Base-by-base conservation (phyloP, 768 basidiomycete species). In the Mycena maculata region DNA sequence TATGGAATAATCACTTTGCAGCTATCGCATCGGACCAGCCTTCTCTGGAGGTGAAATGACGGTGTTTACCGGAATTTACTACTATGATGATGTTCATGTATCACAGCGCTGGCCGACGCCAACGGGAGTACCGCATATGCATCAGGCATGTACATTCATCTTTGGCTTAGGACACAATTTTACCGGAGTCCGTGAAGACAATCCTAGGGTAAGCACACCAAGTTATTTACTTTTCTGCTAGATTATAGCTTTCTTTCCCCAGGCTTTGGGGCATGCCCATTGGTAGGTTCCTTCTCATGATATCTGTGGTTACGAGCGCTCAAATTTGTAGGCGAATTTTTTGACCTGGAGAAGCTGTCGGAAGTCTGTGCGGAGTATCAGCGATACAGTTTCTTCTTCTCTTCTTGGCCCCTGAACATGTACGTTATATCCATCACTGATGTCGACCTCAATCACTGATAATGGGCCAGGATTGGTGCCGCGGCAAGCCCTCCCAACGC, bases 1-100 rank as follows among this genome's bases (percentile, higher is more conserved):
- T 91, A 20, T 92, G 91, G 90, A 83, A 92, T 76, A 91, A 90
- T 74, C 90, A 92, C 74, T 92, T 92, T 73, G 87, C 90, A 0
- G 90, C 90, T 3, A 72, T 91, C 30, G 90, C 89, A 10, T 89
- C 89, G 25, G 90, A 91, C 76, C 87, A 89, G 69, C 90, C 90
- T 25, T 77, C 87, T 4, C 74, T 92, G 58, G 91, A 91, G 85
- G 88, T 88, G 49, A 31, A 0, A 8, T n/a, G n/a, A 54, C 20
- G 4, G 25, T 3, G 20, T 20, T 9, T 53, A 16, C 9, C 59
- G 1, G 23, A 22, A 20, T 16, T 38, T 7, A 25, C 23, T 13
- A 47, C 13, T 18, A 28, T 13, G 23, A 33, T 1, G 16, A 4
- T 20, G n/a, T 39, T 57, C 45, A 50, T 42, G 68, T 20, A 55